Evolutionary conservation across 495 filamentous ascomycete genomes (phyloP), one percentile per base, ranked within the genome.

Genomic region (Penicillium arizonense): DNA sequence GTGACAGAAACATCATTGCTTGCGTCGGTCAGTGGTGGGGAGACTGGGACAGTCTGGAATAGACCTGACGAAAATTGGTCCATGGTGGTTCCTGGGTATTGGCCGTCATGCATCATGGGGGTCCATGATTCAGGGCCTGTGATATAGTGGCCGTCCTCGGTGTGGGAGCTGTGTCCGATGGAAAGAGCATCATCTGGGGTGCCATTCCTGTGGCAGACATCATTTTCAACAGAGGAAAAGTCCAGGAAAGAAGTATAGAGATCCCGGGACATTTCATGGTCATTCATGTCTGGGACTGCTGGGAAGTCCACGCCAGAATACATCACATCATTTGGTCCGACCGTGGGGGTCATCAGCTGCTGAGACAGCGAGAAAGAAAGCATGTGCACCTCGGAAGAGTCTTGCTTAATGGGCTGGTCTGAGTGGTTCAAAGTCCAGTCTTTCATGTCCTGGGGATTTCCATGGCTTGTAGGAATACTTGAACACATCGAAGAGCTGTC

Each of bases 331-430:
- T 64, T 71, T 28, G 71, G 69, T 50, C 72, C 71, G 41, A 71
- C 69, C 46, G 69, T 69, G 49, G 69, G 67, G 37, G 73, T 72
- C 61, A 76, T 64, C 20, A 76, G 59, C 50, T 75, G 74, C 35
- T 76, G 72, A 47, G 74, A 73, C 54, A 76, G 62, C 39, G 70
- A 72, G 59, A 72, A 77, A 56, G 74, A 73, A 55, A 77, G 62
- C 73, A 77, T 74, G 50, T 76, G 72, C 44, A 77, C 73, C 51
- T 71, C 71, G 42, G 73, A 69, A 41, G 74, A 70, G 43, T 77
- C 73, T 51, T 67, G 67, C 52, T 68, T 68, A 38, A 73, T 65
- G 50, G 69, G 66, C 57, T 63, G 64, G 39, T 76, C 73, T 65
- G 69, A 50, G 62, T 66, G 69, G 53, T 60, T 70, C 57, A 77